These are phyloP conservation scores for Lolium multiflorum DNA, from an alignment of 176 grass and related monocot species.

Conservation along the genomic window DNA sequence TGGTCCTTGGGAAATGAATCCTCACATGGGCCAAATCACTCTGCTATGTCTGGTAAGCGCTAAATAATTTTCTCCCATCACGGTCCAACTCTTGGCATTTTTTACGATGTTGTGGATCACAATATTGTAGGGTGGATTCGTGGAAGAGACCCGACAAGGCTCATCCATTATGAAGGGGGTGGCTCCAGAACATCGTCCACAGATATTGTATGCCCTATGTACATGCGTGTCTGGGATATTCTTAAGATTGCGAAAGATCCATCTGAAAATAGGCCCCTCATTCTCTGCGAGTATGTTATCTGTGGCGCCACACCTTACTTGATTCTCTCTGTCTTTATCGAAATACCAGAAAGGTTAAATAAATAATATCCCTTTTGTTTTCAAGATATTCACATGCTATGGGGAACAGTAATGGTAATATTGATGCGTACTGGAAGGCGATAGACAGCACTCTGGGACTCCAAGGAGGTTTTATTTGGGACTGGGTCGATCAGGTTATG, in stretches of 20 bases:
- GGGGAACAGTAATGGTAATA: conserved; percentile 98
- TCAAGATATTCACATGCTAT: conserved; percentile 97
- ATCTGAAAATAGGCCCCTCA: conserved; percentile 90
- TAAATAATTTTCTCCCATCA: conserved; percentile 40
- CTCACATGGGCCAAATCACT: conserved; percentile 90
- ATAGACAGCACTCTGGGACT: conserved; percentile 89
- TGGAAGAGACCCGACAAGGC: conserved; percentile 79
- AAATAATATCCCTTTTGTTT: conserved; percentile 24
- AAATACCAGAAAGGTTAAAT: conserved; percentile 14
- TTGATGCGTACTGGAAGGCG: conserved; percentile 86
- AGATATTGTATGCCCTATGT: conserved; percentile 97
- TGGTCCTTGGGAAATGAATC: conserved; percentile 98
- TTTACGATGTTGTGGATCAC: conserved; percentile 28
- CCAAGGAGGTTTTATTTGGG: conserved; percentile 99
- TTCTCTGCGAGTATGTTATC: conserved; percentile 93
- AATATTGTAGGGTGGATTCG: conserved; percentile 82
- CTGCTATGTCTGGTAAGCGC: conserved; percentile 87
- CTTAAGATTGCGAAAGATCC: conserved; percentile 81
- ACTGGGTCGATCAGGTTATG: conserved; percentile 93
- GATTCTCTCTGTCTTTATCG: conserved; percentile 32
- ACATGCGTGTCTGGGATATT: conserved; percentile 98
- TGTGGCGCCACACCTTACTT: conserved; percentile 19
- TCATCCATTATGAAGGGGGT: conserved; percentile 93
- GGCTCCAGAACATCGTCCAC: conserved; percentile 92
- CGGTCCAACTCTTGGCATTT: conserved; percentile 23